Base-by-base conservation (phyloP, 2,329 filamentous ascomycete species). In the Aspergillus neotritici region DNA sequence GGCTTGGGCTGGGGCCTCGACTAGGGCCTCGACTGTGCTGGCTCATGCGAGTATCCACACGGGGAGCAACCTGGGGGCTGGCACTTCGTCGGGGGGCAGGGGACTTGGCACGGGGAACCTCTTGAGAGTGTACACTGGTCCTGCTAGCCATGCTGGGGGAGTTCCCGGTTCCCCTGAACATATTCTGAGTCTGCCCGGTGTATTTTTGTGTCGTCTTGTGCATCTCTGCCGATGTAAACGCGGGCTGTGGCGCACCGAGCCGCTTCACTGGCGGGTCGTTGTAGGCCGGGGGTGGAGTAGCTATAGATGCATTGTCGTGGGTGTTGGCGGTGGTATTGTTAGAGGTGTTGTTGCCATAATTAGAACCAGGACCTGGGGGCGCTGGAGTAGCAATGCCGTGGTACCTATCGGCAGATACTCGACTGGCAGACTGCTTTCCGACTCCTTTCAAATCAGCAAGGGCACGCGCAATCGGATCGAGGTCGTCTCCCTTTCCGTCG, bases 341-440 rank as follows among this genome's bases (percentile, higher is more conserved):
- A 25, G 21, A 25, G 7, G 21, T 8, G 7, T 6, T 25, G 21
- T 25, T 60, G 31, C 57, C 61, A 46, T 62, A 64, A 10, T 57
- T 51, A 14, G 70, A 65, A 11, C 67, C 61, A 29, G 65, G 61
- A 13, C 68, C 63, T 12, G 66, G 66, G 16, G 70, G 85, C 5
- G 77, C 82, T 4, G 93, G 91, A 2, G 91, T 95, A 10, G 86
- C 74, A 49, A 98, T 84, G n/a, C 93, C 91, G 60, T 94, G 87
- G 66, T 95, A 96, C 48, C 87, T 83, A 64, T 98, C 94, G 13
- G 90, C 93, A n/a, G 93, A 94, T 47, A 95, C 81, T n/a, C 94
- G 82, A 37, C 79, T 76, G 3, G 83, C 83, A 5, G 87, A 79
- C 55, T 90, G 84, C 67, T 97, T 97, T 12, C 75, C 78, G 4